phyloP scores from a whole-genome alignment of 306 rosid species.

The Delonix regia region DNA sequence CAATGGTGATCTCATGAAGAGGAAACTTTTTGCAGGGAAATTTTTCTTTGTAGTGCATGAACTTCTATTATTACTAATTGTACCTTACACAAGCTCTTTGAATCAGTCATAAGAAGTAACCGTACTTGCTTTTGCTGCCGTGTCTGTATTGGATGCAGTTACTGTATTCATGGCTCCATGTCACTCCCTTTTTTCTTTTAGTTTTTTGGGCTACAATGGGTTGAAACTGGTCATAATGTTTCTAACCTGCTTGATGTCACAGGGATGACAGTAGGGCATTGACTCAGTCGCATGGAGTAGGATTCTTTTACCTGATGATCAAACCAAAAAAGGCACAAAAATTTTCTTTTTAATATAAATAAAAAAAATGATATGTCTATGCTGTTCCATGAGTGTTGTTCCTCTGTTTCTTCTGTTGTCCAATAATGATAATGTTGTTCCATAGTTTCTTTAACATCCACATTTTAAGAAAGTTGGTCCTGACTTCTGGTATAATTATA shows the following conservation, averaged over 20 bases:
- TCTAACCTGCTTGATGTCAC: background rate
- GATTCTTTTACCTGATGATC: background rate
- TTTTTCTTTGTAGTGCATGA: constrained; percentile 13
- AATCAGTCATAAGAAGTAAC: background rate
- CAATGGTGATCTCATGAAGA: background rate
- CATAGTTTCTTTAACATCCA: background rate
- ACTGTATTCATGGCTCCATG: background rate
- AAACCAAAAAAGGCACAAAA: background rate
- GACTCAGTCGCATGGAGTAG: background rate
- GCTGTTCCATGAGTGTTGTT: background rate
- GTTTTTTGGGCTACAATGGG: background rate
- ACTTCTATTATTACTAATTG: background rate
- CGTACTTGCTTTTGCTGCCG: background rate
- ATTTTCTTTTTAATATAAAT: background rate
- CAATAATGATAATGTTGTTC: background rate
- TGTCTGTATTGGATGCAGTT: background rate
- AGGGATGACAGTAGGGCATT: background rate
- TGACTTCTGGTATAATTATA: background rate
- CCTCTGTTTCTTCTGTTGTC: background rate
- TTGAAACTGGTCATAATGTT: background rate
- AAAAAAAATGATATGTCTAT: background rate
- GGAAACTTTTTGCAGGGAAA: constrained; percentile 1
- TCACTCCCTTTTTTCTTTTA: background rate
- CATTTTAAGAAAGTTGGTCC: background rate
- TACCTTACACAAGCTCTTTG: constrained; percentile 18